Conservation (phyloP, 1,139 yeast genomes). For the Suhomyces coccinellae region DNA sequence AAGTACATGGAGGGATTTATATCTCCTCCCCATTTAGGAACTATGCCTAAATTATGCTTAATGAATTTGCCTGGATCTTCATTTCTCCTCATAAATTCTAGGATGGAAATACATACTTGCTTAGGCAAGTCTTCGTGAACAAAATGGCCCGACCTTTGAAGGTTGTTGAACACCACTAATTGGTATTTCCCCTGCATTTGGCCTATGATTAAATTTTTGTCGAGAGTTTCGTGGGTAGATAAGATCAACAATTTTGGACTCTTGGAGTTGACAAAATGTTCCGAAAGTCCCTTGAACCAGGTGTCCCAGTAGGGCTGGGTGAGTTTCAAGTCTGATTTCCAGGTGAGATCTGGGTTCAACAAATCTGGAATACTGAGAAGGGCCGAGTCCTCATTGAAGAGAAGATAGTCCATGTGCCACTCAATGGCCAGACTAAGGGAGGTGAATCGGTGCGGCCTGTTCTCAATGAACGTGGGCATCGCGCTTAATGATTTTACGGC, state of each 20-base stretch:
- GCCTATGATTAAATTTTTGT: slow-evolving; percentile 81
- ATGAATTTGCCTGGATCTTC: slow-evolving; percentile 39
- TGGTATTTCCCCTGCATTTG: slow-evolving; percentile 98
- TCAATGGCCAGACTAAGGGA: slow-evolving; percentile 63
- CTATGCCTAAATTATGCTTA: slow-evolving; percentile 41
- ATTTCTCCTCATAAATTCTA: slow-evolving; percentile 51
- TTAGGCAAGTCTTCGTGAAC: slow-evolving; percentile 86
- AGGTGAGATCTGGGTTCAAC: slow-evolving; percentile 35
- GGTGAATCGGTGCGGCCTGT: slow-evolving; percentile 61
- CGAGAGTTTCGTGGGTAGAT: slow-evolving; percentile 91
- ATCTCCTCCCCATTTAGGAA: slow-evolving; percentile 55
- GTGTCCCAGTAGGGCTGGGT: slow-evolving; percentile 73
- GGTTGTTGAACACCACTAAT: slow-evolving; percentile 68
- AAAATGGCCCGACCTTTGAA: slow-evolving; percentile 76
- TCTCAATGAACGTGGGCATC: slow-evolving; percentile 64
- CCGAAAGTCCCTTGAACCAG: slow-evolving; percentile 80
- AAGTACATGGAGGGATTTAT: slow-evolving; percentile 22
- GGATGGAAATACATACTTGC: slow-evolving; percentile 58
- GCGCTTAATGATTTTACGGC: slow-evolving; percentile 68
- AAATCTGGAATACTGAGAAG: slow-evolving; percentile 74
- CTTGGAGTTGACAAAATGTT: slow-evolving; percentile 50
- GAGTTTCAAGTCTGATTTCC: slow-evolving; percentile 63
- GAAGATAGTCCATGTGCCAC: slow-evolving; percentile 71
- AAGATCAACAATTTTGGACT: slow-evolving; percentile 72
- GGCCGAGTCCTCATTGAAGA: slow-evolving; percentile 65